Conservation (phyloP, 2,329 filamentous ascomycete genomes). For the Arthrobotrys megalospora region DNA sequence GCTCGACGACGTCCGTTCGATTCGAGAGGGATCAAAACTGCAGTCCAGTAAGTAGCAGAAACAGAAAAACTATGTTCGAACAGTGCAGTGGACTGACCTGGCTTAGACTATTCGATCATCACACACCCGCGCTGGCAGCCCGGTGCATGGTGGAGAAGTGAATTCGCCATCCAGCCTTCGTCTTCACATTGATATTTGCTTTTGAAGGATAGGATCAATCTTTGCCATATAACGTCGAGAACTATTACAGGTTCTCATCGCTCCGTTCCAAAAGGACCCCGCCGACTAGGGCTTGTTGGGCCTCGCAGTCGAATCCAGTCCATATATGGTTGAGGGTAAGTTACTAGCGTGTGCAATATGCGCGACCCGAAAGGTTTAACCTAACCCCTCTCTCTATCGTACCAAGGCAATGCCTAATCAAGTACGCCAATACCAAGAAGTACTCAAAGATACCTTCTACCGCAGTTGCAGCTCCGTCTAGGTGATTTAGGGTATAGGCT, state of each 20-base stretch:
- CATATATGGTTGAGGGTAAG: conserved; percentile 22
- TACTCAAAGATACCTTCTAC: conserved; percentile 40
- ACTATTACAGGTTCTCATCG: conserved; percentile 22
- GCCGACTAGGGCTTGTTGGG: conserved; percentile 25
- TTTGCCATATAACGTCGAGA: conserved; percentile 20
- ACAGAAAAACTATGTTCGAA: background rate
- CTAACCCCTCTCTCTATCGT: conserved; percentile 34
- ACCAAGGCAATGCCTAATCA: conserved; percentile 18
- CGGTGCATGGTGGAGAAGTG: conserved; percentile 6
- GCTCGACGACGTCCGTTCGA: conserved; percentile 10
- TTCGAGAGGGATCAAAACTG: conserved; percentile 18
- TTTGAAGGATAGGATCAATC: conserved; percentile 10
- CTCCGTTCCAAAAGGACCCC: conserved; percentile 21
- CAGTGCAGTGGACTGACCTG: conserved; percentile 19
- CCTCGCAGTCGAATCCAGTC: background rate
- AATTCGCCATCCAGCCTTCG: conserved; percentile 15
- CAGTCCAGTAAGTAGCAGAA: conserved; percentile 1
- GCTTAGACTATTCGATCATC: conserved; percentile 17
- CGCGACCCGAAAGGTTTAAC: conserved; percentile 25
- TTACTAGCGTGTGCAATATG: conserved; percentile 26
- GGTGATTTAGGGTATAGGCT: conserved; percentile 44
- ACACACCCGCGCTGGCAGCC: background rate
- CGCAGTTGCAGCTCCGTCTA: conserved; percentile 23
- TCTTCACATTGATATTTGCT: conserved; percentile 23
- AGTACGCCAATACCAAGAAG: conserved; percentile 22